These are phyloP conservation scores for Colletotrichum sansevieriae DNA, from an alignment of 2,329 filamentous ascomycete genomes.

Conservation along the genomic window DNA sequence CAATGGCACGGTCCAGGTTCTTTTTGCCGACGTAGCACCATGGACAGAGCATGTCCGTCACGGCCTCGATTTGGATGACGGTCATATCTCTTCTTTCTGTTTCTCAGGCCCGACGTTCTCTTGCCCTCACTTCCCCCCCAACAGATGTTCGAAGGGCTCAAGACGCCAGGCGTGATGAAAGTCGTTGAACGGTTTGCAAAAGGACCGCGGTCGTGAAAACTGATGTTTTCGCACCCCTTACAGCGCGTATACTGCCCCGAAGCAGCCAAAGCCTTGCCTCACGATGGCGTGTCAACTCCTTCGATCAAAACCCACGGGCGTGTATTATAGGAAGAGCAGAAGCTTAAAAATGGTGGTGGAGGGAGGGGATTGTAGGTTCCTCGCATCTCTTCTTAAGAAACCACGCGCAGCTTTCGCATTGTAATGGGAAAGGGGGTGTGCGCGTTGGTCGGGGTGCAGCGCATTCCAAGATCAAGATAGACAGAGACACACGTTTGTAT, in stretches of 20 bases:
- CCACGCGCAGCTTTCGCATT: no score
- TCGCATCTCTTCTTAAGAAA: no score
- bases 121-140: no score
- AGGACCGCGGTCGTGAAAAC: background rate
- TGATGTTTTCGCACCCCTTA: background rate
- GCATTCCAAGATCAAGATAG: background rate
- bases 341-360: background rate
- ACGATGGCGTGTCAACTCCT: conserved; percentile 1
- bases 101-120: background rate
- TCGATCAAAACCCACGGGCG: background rate
- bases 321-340: background rate
- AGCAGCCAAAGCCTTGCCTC: conserved; percentile 12
- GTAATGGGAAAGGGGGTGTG: no score
- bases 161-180: no score
- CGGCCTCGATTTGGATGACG: conserved; percentile 59
- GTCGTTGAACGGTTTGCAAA: no score
- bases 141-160: no score
- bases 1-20: conserved; percentile 60
- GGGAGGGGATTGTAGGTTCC: no score
- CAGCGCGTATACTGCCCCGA: background rate
- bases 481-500: conserved; percentile 1
- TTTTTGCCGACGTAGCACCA: conserved; percentile 65
- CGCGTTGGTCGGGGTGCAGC: no score
- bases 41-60: conserved; percentile 64
- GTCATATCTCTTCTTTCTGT: conserved; percentile 18